A percentile compares a stretch with the other conserved stretches of the same genome.
Conservation (phyloP, 805 yeast species). For the Candida boidinii region DNA sequence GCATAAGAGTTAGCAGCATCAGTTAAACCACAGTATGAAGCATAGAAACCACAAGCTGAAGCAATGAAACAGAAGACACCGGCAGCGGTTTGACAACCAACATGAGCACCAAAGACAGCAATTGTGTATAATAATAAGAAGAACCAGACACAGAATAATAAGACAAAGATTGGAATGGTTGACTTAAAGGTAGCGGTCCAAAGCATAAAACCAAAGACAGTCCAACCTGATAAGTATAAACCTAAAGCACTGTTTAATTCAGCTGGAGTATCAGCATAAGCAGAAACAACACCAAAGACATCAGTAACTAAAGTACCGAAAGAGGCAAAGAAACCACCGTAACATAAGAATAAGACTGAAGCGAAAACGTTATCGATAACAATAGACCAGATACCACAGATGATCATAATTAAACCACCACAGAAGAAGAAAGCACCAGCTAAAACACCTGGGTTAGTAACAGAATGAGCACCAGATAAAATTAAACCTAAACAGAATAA, state of each 20-base stretch:
- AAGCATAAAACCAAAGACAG: slow-evolving; percentile 35
- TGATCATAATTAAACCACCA: slow-evolving; percentile 39
- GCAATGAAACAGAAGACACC: slow-evolving; percentile 35
- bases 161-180: slow-evolving; percentile 28
- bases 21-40: slow-evolving; percentile 31
- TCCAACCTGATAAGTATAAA: slow-evolving; percentile 38
- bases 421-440: slow-evolving; percentile 36
- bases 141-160: slow-evolving; percentile 31
- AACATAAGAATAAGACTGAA: slow-evolving; percentile 34
- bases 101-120: slow-evolving; percentile 28
- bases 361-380: slow-evolving; percentile 39
- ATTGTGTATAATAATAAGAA: slow-evolving; percentile 34
- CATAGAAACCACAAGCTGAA: slow-evolving; percentile 32
- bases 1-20: slow-evolving; percentile 12
- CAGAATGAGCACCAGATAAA: slow-evolving; percentile 34
- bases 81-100: slow-evolving; percentile 25
- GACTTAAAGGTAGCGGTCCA: slow-evolving; percentile 36
- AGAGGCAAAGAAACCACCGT: slow-evolving; percentile 41
- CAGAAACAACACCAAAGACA: slow-evolving; percentile 31
- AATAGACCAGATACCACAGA: slow-evolving; percentile 45
- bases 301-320: slow-evolving; percentile 34
- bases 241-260: slow-evolving; percentile 35
- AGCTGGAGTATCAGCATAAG: slow-evolving; percentile 26
- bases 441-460: slow-evolving; percentile 32
- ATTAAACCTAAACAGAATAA: slow-evolving; percentile 39